Conservation (phyloP, 1,284 basidiomycete genomes). For the Phenoliferia sp. region DNA sequence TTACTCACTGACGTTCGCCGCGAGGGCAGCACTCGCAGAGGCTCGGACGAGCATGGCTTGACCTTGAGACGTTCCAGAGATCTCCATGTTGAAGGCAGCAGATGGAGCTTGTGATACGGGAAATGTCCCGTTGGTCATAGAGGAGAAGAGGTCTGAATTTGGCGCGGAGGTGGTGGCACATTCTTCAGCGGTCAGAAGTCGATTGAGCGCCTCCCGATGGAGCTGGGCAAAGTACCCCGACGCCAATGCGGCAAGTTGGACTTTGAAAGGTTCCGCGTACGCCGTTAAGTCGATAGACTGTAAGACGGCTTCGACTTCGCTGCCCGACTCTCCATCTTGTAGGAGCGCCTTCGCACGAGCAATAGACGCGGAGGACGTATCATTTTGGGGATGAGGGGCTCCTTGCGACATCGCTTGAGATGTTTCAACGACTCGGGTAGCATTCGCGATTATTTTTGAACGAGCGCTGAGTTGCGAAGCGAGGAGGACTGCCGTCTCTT, state of each 20-base stretch:
- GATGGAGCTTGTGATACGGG: slow-evolving; percentile 15
- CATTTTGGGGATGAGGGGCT: neutral
- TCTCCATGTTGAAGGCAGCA: neutral
- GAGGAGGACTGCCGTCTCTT: slow-evolving; percentile 23
- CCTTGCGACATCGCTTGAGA: neutral
- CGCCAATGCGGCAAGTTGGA: slow-evolving; percentile 30
- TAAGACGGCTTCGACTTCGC: neutral
- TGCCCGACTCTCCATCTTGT: neutral
- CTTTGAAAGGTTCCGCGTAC: slow-evolving; percentile 30
- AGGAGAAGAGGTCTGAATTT: neutral
- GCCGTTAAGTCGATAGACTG: slow-evolving; percentile 16
- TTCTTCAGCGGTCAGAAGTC: slow-evolving; percentile 1
- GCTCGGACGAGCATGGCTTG: slow-evolving; percentile 32
- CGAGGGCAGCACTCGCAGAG: slow-evolving; percentile 29
- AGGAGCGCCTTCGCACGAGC: neutral
- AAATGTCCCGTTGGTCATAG: neutral
- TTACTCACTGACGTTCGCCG: slow-evolving; percentile 31
- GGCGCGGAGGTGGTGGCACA: neutral
- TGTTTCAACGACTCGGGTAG: neutral
- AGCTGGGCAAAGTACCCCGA: slow-evolving; percentile 32
- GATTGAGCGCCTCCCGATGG: slow-evolving; percentile 29
- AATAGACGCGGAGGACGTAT: neutral
- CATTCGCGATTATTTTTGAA: neutral
- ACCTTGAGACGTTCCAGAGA: slow-evolving; percentile 7
- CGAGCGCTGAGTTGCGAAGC: slow-evolving; percentile 22